Conservation (phyloP, 176 grass and related monocot genomes). For the Cymbopogon citratus region DNA sequence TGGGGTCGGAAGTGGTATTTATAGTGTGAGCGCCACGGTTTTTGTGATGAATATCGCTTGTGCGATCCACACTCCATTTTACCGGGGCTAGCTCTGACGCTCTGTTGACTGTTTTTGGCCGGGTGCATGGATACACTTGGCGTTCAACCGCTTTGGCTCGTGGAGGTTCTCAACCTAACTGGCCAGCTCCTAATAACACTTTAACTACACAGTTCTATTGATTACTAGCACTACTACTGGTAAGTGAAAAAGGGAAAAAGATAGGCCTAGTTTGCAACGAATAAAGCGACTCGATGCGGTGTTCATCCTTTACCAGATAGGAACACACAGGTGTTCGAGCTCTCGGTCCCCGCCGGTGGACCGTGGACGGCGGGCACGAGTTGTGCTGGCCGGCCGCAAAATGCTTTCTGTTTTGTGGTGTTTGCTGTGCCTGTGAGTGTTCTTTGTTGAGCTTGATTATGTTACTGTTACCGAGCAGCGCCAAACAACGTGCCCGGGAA, state of each 20-base stretch:
- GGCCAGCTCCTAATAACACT: too few relatives aligned
- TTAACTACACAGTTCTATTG: too few relatives aligned
- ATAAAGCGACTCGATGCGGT: slow-evolving; percentile 18
- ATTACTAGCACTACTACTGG: too few relatives aligned
- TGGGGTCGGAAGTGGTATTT: slow-evolving; percentile 20
- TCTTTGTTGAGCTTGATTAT: too few relatives aligned
- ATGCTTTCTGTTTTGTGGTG: too few relatives aligned
- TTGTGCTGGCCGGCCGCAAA: not conserved
- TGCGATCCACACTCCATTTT: slow-evolving; percentile 11
- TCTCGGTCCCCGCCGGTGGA: not conserved
- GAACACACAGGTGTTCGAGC: not conserved
- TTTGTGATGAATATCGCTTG: not conserved
- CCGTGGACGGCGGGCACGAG: not conserved
- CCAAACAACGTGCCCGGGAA: too few relatives aligned
- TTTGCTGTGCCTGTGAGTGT: too few relatives aligned
- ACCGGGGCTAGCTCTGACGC: not conserved
- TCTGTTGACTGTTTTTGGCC: not conserved
- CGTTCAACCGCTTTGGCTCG: not conserved
- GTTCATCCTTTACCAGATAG: not conserved
- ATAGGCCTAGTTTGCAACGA: not conserved
- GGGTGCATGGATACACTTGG: not conserved
- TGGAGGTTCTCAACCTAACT: too few relatives aligned
- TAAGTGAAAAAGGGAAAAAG: too few relatives aligned
- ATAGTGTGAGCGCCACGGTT: slow-evolving; percentile 4
- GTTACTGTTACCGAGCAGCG: too few relatives aligned